Base-by-base conservation (phyloP, 2,329 filamentous ascomycete species). In the Sphaerulina musiva region DNA sequence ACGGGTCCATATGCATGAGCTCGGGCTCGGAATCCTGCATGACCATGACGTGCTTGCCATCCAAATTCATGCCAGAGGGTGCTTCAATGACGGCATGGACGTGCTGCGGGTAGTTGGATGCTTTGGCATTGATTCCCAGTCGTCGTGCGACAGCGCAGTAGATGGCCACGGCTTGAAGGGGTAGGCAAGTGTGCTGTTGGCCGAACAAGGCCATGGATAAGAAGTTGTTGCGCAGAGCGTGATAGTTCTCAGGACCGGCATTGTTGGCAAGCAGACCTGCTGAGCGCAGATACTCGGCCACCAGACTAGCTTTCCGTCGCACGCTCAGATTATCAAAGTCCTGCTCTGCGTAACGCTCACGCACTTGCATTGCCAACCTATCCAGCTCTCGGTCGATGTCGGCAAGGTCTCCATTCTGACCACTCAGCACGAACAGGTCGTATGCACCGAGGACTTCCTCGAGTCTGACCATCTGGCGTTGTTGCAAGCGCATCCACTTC, bases 341-440 rank as follows among this genome's bases (percentile, higher is more conserved):
- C 8, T 44, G 26, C 6, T 76, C 68, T 0, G 79, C 76, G 54
- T 81, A 73, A 26, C 77, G 74, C 1, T 64, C 57, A 9, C 75
- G 74, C 54, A 96, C 82, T 1, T 74, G 70, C 2, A 69, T 62
- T 2, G 84, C 82, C 36, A 89, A 76, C 1, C 74, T 69, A 68
- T 93, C 84, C 20, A 97, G 75, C 40, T 82, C 74, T n/a, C 70
- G 67, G 9, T 80, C 61, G 36, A 77, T 69, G 43, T 89, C 83
- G 53, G 86, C 79, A 48, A 92, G 72, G 66, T 95, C 89, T n/a
- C 85, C 83, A 31, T 78, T 76, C 14, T 82, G 79, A 51, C 86
- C 85, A 60, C 86, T 82, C 29, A 92, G 75, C 44, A 95, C 82
- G 70, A 97, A 97, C 71, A 97, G 80, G 70, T 97, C 93, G 69